These are phyloP conservation scores for Zasmidium angulare DNA, from an alignment of 2,329 filamentous ascomycete species.

Conservation along the genomic window DNA sequence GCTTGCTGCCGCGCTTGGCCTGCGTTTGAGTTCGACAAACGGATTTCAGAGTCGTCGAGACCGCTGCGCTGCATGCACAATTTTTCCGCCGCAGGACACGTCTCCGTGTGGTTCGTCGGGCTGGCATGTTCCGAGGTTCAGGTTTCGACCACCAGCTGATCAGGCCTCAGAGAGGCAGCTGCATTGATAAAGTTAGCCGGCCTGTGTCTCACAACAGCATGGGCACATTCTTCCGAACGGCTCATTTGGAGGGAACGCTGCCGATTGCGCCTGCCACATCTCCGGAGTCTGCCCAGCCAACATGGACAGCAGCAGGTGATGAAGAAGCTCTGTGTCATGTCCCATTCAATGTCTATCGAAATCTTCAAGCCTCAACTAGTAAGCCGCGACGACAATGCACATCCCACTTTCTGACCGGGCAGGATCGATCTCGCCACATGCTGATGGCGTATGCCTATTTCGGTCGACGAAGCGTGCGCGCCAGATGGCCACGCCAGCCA, in stretches of 20 bases:
- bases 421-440: neutral
- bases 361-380: neutral
- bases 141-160: neutral
- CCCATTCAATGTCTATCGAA: neutral
- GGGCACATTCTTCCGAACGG: neutral
- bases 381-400: neutral
- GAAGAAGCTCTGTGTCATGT: no score
- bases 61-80: neutral
- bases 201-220: neutral
- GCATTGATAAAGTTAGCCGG: neutral
- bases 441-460: constrained; percentile 1
- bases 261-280: neutral
- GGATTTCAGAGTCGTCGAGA: neutral
- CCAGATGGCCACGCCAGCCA: neutral
- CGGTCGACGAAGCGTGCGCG: neutral
- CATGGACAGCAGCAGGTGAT: no score
- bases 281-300: no score
- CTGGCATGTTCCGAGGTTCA: neutral
- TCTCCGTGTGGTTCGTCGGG: neutral
- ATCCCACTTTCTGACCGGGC: constrained; percentile 1
- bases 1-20: neutral
- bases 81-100: neutral
- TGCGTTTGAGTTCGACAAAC: neutral
- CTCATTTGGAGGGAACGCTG: neutral
- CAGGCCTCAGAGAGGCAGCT: neutral